Evolutionary conservation across 2,329 filamentous ascomycete species (phyloP).

Genomic region (Didymella pomorum): DNA sequence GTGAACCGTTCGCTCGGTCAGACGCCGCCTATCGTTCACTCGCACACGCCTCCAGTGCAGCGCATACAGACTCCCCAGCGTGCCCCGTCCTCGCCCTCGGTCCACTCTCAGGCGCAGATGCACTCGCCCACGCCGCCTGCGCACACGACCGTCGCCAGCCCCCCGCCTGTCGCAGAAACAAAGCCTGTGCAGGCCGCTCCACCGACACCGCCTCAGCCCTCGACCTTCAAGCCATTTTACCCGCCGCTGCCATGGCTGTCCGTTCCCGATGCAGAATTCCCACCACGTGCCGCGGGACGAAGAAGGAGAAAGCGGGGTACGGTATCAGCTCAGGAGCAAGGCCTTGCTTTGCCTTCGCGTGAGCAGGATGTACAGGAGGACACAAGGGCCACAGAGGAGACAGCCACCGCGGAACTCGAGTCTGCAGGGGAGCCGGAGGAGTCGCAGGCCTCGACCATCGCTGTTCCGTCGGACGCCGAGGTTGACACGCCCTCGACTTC

Average conservation of each 20-base stretch:
- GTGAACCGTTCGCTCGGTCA: constrained; percentile 50
- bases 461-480: constrained; percentile 57
- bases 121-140: constrained; percentile 46
- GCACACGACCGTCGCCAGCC: constrained; percentile 24
- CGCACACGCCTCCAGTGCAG: constrained; percentile 45
- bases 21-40: constrained; percentile 49
- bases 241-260: constrained; percentile 68
- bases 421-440: constrained; percentile 52
- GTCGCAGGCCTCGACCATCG: constrained; percentile 56
- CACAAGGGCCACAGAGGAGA: constrained; percentile 21
- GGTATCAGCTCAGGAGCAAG: constrained; percentile 49
- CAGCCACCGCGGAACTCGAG: constrained; percentile 43
- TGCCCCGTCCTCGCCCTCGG: constrained; percentile 47
- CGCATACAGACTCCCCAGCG: constrained; percentile 43
- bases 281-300: constrained; percentile 57
- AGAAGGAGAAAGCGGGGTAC: constrained; percentile 56
- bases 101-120: constrained; percentile 44
- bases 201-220: constrained; percentile 32
- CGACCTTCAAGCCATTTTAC: constrained; percentile 56
- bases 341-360: constrained; percentile 62
- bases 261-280: constrained; percentile 62
- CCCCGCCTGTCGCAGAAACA: constrained; percentile 21
- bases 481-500: constrained; percentile 66
- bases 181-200: constrained; percentile 28
- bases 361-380: constrained; percentile 42